phyloP scores from a whole-genome alignment of 2,329 filamentous ascomycete species.

The Colletotrichum agaves region DNA sequence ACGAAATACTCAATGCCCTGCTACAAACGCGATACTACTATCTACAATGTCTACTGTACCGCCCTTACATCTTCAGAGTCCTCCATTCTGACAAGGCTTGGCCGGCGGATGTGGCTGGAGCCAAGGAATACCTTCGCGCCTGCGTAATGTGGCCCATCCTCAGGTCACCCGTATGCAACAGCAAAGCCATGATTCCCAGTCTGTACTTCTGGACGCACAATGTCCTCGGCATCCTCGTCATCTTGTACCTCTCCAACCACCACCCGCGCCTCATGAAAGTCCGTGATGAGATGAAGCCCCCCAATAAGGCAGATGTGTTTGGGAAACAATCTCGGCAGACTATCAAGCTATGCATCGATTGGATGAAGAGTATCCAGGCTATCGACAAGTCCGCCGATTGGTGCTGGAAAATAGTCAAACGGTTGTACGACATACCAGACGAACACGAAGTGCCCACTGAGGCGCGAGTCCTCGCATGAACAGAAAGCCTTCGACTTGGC shows the following conservation, averaged over 20 bases:
- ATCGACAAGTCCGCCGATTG: constrained; percentile 65
- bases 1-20: constrained; percentile 61
- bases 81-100: constrained; percentile 61
- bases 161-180: constrained; percentile 65
- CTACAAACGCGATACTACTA: constrained; percentile 70
- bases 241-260: constrained; percentile 64
- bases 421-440: constrained; percentile 49
- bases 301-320: constrained; percentile 54
- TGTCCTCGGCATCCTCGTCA: constrained; percentile 66
- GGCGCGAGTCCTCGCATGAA: no score
- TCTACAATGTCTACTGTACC: constrained; percentile 66
- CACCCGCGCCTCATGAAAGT: constrained; percentile 62
- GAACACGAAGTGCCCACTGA: no score
- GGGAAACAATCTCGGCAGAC: constrained; percentile 57
- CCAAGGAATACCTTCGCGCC: constrained; percentile 66
- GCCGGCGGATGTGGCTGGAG: constrained; percentile 59
- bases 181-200: constrained; percentile 68
- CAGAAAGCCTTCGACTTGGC: no score
- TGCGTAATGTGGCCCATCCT: constrained; percentile 70
- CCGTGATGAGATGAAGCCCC: constrained; percentile 47
- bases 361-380: constrained; percentile 67
- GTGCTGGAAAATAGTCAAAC: constrained; percentile 63
- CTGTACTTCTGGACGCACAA: constrained; percentile 72
- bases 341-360: constrained; percentile 64
- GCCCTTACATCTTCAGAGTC: constrained; percentile 69